Evolutionary conservation across 306 rosid genomes (phyloP).

Genomic region (Benincasa hispida): DNA sequence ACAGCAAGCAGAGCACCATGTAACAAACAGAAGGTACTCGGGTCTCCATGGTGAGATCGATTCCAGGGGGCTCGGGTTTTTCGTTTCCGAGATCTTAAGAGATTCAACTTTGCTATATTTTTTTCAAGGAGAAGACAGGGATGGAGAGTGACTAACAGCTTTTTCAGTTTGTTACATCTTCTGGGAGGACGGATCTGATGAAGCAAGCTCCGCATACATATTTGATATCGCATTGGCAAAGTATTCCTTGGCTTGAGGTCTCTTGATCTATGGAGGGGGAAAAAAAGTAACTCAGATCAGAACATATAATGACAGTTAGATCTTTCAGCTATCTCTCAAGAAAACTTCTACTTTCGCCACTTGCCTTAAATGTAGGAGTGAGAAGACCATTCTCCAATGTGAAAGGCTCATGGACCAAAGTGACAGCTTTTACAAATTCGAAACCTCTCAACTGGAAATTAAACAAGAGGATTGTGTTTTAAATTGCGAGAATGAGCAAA

Average conservation of each 20-base stretch:
- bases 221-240: constrained; percentile 49
- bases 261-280: constrained; percentile 48
- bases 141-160: not conserved
- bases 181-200: constrained; percentile 32
- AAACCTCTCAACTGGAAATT: constrained; percentile 84
- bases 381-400: constrained; percentile 76
- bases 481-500: not conserved
- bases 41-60: not conserved
- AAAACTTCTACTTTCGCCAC: not conserved
- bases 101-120: not conserved
- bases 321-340: not conserved
- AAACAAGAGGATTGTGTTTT: constrained; percentile 3
- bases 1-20: constrained; percentile 2
- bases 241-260: constrained; percentile 84
- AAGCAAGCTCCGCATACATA: constrained; percentile 66
- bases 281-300: not conserved
- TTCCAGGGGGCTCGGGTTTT: not conserved
- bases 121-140: not conserved
- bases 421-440: constrained; percentile 74
- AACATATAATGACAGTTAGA: not conserved
- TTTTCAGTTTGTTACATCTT: constrained; percentile 15
- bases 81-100: not conserved
- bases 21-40: not conserved
- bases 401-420: constrained; percentile 65
- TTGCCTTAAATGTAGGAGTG: constrained; percentile 93